A percentile compares a stretch with the other conserved stretches of the same genome.
phyloP scores from a whole-genome alignment of 2,329 filamentous ascomycete genomes.

The Dactylellina haptotyla region DNA sequence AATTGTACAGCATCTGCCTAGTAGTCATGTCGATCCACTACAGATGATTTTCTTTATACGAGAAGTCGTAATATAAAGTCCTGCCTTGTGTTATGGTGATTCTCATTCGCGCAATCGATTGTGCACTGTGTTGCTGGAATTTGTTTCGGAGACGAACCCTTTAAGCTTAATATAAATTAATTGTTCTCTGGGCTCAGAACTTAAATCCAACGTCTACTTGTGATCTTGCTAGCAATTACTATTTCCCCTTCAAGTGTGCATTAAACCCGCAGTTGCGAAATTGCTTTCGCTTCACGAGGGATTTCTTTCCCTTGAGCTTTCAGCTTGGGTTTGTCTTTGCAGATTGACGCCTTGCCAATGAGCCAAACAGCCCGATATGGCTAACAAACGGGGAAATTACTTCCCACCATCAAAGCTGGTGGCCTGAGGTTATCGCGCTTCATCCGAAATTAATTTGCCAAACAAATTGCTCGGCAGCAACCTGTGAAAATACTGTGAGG shows the following conservation, averaged over 20 bases:
- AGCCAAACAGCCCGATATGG: not conserved
- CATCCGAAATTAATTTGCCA: constrained; percentile 28
- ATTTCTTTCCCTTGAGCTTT: too few species aligned
- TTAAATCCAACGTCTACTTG: constrained; percentile 1
- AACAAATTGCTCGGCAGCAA: too few species aligned
- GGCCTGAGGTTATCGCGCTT: constrained; percentile 13
- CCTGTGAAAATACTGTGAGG: too few species aligned
- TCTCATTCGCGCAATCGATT: too few species aligned
- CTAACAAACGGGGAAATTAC: constrained; percentile 8
- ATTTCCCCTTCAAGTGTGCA: not conserved
- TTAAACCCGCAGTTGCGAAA: not conserved
- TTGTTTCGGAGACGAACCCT: constrained; percentile 2
- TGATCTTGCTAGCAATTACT: not conserved
- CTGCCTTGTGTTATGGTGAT: too few species aligned
- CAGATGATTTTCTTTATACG: too few species aligned
- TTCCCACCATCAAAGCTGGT: not conserved
- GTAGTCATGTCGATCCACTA: too few species aligned
- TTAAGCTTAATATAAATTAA: constrained; percentile 18
- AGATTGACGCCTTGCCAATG: too few species aligned
- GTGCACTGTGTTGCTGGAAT: not conserved
- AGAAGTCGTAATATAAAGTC: too few species aligned
- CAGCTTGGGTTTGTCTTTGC: too few species aligned
- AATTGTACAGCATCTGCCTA: too few species aligned
- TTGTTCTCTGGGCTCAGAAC: not conserved
- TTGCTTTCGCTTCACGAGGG: too few species aligned